phyloP scores from a whole-genome alignment of 1,284 basidiomycete species.

The Fistulina hepatica region DNA sequence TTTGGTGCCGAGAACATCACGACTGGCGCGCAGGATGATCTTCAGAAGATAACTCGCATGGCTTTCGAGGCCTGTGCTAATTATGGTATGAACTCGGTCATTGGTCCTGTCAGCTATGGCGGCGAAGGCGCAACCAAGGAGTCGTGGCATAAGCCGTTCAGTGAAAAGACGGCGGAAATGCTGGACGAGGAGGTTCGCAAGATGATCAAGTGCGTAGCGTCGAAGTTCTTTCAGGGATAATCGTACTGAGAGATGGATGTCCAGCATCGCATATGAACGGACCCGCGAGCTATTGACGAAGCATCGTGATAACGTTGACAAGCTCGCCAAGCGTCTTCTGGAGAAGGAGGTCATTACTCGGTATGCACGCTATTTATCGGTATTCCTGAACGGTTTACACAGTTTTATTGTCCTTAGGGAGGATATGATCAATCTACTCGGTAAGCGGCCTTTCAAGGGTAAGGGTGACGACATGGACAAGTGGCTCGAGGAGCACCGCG shows the following conservation, averaged over 20 bases:
- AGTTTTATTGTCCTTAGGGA: conserved; percentile 37
- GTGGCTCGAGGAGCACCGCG: conserved; percentile 72
- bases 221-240: conserved; percentile 1
- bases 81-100: conserved; percentile 92
- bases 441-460: conserved; percentile 73
- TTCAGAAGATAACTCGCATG: conserved; percentile 97
- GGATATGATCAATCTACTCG: conserved; percentile 82
- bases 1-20: conserved; percentile 92
- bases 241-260: background rate
- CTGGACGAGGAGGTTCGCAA: conserved; percentile 87
- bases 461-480: conserved; percentile 88
- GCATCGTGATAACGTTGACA: conserved; percentile 85
- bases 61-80: conserved; percentile 93
- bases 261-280: conserved; percentile 70
- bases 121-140: conserved; percentile 76
- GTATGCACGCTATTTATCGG: conserved; percentile 28
- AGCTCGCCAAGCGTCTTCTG: conserved; percentile 83
- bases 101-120: conserved; percentile 95
- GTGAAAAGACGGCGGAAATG: conserved; percentile 93
- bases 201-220: conserved; percentile 69
- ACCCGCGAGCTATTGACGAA: conserved; percentile 77
- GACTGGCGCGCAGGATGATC: conserved; percentile 94
- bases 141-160: conserved; percentile 94
- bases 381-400: conserved; percentile 2
- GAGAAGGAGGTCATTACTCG: conserved; percentile 94